Evolutionary conservation across 108 stramenopile species (phyloP).

Genomic region (Fistulifera pelliculosa): DNA sequence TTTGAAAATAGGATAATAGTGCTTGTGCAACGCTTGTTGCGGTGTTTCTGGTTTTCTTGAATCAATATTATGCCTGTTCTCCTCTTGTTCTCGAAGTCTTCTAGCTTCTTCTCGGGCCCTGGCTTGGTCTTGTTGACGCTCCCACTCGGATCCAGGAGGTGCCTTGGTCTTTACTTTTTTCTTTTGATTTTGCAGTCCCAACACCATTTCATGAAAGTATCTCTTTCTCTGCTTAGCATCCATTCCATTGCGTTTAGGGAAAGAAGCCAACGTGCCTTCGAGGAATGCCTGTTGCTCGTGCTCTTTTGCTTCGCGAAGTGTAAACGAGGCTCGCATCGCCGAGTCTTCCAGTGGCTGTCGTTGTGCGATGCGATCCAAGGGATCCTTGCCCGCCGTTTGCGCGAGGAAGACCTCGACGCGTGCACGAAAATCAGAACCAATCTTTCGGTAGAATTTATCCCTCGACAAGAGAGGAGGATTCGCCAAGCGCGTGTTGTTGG

Average conservation of each 20-base stretch:
- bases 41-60: conserved; percentile 29
- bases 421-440: conserved; percentile 43
- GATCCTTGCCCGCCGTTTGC: conserved; percentile 37
- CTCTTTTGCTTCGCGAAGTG: conserved; percentile 68
- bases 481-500: conserved; percentile 27
- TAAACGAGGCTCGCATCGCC: conserved; percentile 66
- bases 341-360: conserved; percentile 44
- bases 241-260: conserved; percentile 19
- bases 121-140: conserved; percentile 24
- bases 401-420: conserved; percentile 46
- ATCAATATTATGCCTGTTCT: conserved; percentile 20
- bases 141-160: conserved; percentile 13
- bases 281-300: conserved; percentile 69
- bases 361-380: conserved; percentile 48
- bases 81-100: conserved; percentile 25
- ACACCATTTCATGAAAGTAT: conserved; percentile 53
- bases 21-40: conserved; percentile 43
- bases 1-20: conserved; percentile 60
- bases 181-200: conserved; percentile 49
- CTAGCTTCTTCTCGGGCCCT: conserved; percentile 23
- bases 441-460: conserved; percentile 35
- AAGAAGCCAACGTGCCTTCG: conserved; percentile 54
- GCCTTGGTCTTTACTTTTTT: conserved; percentile 29
- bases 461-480: conserved; percentile 37
- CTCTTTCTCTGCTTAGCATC: conserved; percentile 32